A percentile compares a stretch with the other conserved stretches of the same genome.
These are phyloP conservation scores for Massarina eburnea DNA, from an alignment of 2,329 filamentous ascomycete genomes.

Conservation along the genomic window DNA sequence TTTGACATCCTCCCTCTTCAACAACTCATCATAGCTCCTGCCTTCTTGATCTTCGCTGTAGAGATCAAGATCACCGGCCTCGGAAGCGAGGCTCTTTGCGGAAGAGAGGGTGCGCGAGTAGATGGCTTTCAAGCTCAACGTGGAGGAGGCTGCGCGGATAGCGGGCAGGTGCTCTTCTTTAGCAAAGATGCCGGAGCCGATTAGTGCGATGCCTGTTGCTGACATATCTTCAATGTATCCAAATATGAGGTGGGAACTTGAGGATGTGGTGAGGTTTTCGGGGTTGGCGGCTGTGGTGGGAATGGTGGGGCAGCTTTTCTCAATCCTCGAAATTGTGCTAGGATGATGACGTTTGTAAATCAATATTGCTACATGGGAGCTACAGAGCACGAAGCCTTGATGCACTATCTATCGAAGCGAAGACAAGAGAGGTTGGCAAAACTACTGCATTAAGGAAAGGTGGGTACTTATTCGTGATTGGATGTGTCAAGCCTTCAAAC, in stretches of 20 bases:
- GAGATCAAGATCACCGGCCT: slow-evolving; percentile 50
- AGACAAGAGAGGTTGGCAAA: too few relatives aligned
- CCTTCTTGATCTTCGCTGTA: slow-evolving; percentile 60
- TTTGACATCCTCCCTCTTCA: slow-evolving; percentile 56
- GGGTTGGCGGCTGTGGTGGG: neutral
- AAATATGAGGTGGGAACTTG: neutral
- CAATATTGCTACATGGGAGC: too few relatives aligned
- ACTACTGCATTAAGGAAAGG: too few relatives aligned
- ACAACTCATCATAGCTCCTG: slow-evolving; percentile 54
- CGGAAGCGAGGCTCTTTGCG: slow-evolving; percentile 47
- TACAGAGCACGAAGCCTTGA: too few relatives aligned
- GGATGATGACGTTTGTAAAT: too few relatives aligned
- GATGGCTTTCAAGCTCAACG: slow-evolving; percentile 62
- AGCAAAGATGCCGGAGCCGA: slow-evolving; percentile 66
- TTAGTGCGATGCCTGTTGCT: slow-evolving; percentile 59
- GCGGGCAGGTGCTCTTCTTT: slow-evolving; percentile 64
- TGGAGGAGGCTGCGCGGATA: slow-evolving; percentile 54
- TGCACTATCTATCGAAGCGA: too few relatives aligned
- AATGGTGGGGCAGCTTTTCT: neutral
- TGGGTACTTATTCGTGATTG: too few relatives aligned
- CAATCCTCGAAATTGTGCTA: too few relatives aligned
- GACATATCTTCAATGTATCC: neutral
- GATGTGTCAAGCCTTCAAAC: too few relatives aligned
- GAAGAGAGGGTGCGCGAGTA: slow-evolving; percentile 65
- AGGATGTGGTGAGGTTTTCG: neutral